These are phyloP conservation scores for Lanmaoa rubissima DNA, from an alignment of 768 basidiomycete species.

Conservation along the genomic window DNA sequence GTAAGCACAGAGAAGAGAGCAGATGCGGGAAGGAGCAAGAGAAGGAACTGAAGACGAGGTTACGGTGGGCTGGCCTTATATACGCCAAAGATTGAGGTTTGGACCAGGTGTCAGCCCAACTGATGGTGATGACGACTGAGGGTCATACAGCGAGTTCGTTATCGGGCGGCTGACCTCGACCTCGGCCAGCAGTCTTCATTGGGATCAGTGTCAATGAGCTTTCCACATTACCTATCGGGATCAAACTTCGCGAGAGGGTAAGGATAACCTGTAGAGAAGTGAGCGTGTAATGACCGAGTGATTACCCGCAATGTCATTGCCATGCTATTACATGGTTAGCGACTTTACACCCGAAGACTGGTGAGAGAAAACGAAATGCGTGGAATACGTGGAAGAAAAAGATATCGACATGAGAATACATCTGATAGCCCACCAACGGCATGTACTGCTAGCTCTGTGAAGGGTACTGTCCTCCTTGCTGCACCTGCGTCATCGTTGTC, in stretches of 20 bases:
- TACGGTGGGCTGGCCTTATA: constrained; percentile 1
- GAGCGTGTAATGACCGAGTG: not conserved
- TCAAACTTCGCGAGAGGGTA: not conserved
- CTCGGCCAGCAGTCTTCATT: not conserved
- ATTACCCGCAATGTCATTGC: not conserved
- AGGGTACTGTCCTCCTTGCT: constrained; percentile 33
- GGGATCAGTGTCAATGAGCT: not conserved
- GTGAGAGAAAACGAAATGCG: constrained; percentile 1
- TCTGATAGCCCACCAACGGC: constrained; percentile 9
- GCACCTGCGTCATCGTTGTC: constrained; percentile 27
- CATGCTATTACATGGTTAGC: not conserved
- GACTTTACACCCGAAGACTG: constrained; percentile 3
- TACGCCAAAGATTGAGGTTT: not conserved
- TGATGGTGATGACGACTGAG: not conserved
- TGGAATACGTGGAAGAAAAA: constrained; percentile 4
- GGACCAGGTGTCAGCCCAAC: not conserved
- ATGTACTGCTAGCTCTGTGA: constrained; percentile 29
- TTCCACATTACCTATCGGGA: constrained; percentile 1
- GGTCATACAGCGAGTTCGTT: not conserved
- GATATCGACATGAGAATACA: constrained; percentile 17
- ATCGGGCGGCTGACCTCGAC: not conserved
- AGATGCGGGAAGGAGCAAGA: not conserved
- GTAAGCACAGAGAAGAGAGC: not conserved
- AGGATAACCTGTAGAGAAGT: not conserved
- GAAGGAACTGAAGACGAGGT: not conserved